phyloP scores from a whole-genome alignment of 257 asterid species.

The Fraxinus excelsior region DNA sequence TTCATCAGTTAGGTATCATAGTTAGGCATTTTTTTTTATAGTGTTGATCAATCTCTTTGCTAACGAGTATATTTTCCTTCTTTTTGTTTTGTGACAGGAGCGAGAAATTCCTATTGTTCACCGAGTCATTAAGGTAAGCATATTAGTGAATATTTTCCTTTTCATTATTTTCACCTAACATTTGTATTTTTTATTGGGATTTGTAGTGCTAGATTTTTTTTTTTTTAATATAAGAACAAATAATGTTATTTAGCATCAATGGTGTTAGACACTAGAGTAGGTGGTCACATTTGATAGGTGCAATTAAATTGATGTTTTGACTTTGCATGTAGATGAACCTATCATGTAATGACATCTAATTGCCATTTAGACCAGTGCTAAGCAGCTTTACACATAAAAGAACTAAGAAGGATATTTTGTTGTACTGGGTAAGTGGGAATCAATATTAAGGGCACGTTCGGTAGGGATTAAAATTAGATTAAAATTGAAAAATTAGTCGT shows the following conservation, averaged over 20 bases:
- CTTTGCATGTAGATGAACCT: too few relatives aligned
- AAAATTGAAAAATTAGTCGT: too few relatives aligned
- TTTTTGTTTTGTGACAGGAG: conserved; percentile 56
- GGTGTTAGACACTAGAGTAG: too few relatives aligned
- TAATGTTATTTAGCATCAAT: too few relatives aligned
- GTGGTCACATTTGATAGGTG: too few relatives aligned
- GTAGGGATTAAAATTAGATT: too few relatives aligned
- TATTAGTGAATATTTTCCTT: conserved; percentile 1
- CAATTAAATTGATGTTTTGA: too few relatives aligned
- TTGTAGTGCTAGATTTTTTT: conserved; percentile 2
- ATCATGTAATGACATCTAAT: too few relatives aligned
- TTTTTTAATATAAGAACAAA: neutral
- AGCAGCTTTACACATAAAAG: too few relatives aligned
- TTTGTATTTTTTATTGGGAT: conserved; percentile 12
- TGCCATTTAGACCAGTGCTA: too few relatives aligned
- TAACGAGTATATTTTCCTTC: neutral
- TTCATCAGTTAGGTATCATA: neutral
- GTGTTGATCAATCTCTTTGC: conserved; percentile 12
- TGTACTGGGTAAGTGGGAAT: neutral
- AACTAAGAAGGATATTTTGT: neutral
- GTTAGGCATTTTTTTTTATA: conserved; percentile 15
- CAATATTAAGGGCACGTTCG: too few relatives aligned
- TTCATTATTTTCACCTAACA: neutral
- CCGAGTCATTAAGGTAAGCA: conserved; percentile 87
- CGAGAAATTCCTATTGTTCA: conserved; percentile 99